Evolutionary conservation across 371 early-diverging fungal species (phyloP), one percentile per base, ranked within the genome.

Genomic region (Paraphysoderma sedebokerense): DNA sequence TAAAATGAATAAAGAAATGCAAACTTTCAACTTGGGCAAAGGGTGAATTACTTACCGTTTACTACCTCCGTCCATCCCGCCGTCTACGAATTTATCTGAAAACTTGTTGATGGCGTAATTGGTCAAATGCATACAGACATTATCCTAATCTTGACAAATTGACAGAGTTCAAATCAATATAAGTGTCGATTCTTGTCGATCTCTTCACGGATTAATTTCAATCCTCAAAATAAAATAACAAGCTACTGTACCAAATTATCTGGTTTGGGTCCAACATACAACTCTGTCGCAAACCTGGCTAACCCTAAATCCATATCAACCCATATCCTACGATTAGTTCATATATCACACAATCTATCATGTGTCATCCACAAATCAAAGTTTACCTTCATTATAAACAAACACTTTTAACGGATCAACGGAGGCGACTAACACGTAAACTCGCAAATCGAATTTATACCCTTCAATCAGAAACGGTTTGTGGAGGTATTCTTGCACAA

Each of bases 91-190:
- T 24, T 50, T 58, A 11, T 47, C 36, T 8, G 58, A 58, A 31
- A 60, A 45, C 39, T 67, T 73, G 60, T 70, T 73, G 49, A 73
- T 67, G 8, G 69, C 66, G 46, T 70, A 73, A 51, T 73, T 73
- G 12, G 74, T 73, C 47, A 73, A 53, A 47, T 73, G 74, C 69
- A 73, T 70, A 39, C 58, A 60, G 12, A 65, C 58, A 49, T 64
- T 49, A 17, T 38, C 40, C 26, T 63, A 24, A 13, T n/a, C n/a
- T n/a, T n/a, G n/a, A n/a, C n/a, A n/a, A n/a, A n/a, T n/a, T n/a
- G n/a, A n/a, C n/a, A n/a, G n/a, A n/a, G n/a, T n/a, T n/a, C n/a
- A n/a, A n/a, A n/a, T n/a, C n/a, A n/a, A n/a, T n/a, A n/a, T n/a
- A n/a, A n/a, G n/a, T 13, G 35, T 13, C 35, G 35, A 34, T 13